phyloP scores from a whole-genome alignment of 768 basidiomycete genomes.

The Auricularia sp. region DNA sequence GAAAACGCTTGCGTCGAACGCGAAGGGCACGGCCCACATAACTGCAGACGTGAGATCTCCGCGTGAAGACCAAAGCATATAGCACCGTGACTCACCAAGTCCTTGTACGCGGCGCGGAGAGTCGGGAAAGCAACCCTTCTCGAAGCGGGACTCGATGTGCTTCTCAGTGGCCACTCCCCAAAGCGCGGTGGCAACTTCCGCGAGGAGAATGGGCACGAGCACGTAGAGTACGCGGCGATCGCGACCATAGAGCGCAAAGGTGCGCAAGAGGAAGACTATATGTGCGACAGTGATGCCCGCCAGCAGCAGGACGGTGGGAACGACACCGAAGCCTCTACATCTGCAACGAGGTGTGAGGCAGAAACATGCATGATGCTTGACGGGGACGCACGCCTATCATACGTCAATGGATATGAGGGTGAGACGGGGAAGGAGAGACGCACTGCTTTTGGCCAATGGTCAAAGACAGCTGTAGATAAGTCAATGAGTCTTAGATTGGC shows the following conservation, averaged over 20 bases:
- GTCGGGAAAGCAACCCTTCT: neutral
- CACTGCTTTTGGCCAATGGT: neutral
- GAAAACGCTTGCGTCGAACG: neutral
- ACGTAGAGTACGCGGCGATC: neutral
- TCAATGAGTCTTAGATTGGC: too few species aligned
- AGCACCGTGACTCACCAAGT: neutral
- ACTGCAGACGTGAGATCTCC: neutral
- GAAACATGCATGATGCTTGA: neutral
- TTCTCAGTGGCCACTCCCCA: neutral
- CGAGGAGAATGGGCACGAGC: neutral
- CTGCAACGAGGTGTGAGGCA: neutral
- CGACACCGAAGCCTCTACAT: neutral
- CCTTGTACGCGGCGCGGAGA: neutral
- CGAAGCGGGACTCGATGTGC: neutral
- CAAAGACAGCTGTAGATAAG: neutral
- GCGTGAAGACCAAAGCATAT: neutral
- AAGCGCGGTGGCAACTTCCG: neutral
- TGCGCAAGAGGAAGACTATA: neutral
- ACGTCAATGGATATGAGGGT: neutral
- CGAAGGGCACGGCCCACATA: neutral
- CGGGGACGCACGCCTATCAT: neutral
- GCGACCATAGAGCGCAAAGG: neutral
- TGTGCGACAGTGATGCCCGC: neutral
- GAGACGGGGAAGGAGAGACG: neutral
- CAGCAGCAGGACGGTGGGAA: neutral